phyloP scores from a whole-genome alignment of 345 rosid species.

The Syzygium aqueum region DNA sequence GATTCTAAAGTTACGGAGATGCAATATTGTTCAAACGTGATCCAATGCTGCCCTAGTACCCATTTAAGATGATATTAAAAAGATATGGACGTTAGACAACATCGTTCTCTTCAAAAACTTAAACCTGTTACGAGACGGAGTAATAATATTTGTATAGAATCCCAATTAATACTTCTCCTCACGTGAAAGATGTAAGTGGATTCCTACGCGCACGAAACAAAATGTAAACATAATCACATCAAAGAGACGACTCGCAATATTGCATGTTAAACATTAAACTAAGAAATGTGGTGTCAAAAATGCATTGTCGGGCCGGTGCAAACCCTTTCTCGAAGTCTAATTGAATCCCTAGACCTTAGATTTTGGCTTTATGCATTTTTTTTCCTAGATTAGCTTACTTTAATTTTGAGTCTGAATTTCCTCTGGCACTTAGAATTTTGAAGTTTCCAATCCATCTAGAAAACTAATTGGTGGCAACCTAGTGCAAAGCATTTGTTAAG shows the following conservation, averaged over 20 bases:
- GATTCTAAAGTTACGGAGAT: neutral
- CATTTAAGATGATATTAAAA: neutral
- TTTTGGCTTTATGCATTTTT: neutral
- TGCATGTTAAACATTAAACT: neutral
- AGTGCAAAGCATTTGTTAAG: too few relatives aligned
- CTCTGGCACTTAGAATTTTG: too few relatives aligned
- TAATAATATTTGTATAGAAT: neutral
- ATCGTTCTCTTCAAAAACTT: neutral
- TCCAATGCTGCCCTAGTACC: neutral
- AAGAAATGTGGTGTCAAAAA: neutral
- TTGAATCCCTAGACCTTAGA: neutral
- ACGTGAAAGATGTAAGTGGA: neutral
- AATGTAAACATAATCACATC: neutral
- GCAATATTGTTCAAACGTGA: neutral
- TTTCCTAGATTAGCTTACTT: too few relatives aligned
- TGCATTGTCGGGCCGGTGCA: fast-evolving
- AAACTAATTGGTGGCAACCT: too few relatives aligned
- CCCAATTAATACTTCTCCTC: neutral
- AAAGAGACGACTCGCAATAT: neutral
- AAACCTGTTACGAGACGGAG: neutral
- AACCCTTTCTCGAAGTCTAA: neutral
- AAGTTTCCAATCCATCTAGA: too few relatives aligned
- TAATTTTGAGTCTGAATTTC: too few relatives aligned
- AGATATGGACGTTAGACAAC: neutral
- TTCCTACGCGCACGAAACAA: neutral